Evolutionary conservation across 176 grass and related monocot species (phyloP), one percentile per base, ranked within the genome.

Genomic region (Elymus sibiricus): DNA sequence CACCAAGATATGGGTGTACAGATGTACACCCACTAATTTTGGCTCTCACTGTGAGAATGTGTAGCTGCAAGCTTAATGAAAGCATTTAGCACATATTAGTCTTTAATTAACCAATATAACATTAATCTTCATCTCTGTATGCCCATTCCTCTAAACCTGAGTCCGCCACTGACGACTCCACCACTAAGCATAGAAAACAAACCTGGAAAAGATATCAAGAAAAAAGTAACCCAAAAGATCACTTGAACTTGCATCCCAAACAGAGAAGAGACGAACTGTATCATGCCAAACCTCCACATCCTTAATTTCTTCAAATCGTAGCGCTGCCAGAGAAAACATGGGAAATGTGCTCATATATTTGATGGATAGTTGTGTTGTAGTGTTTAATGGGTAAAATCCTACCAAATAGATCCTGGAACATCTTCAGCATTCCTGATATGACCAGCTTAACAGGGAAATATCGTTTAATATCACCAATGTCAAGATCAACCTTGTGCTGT

Each of bases 331-430:
- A 93, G 22, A 74, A 84, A 43, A 83, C 59, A 17, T 76, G 76
- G 27, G n/a, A 78, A 76, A 60, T 27, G 70, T 35, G 60, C 17
- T 32, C 65, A 61, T 83, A 86, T 51, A 56, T 27, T 27, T 38
- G 60, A 68, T 76, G 40, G 22, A 55, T 3, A 42, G 27, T 24
- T 32, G 43, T 69, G 70, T 31, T 66, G 11, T 59, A 84, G 61
- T 79, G 26, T 51, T 79, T 79, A 60, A 80, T 70, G 83, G 69
- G 51, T 82, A 74, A 27, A 16, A 79, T 76, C 82, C 32, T 98
- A 98, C 96, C 96, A 84, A 98, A 98, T 44, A 98, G 82, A 95
- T 98, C 93, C 87, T 98, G 96, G 86, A 92, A 92, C 84, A 94
- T 91, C 88, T 98, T 98, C 43, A 98, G 40, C 80, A 98, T 95